A percentile compares a stretch with the other conserved stretches of the same genome.
Evolutionary conservation across 1,284 basidiomycete species (phyloP).

Genomic region (Rhizoctonia solani): DNA sequence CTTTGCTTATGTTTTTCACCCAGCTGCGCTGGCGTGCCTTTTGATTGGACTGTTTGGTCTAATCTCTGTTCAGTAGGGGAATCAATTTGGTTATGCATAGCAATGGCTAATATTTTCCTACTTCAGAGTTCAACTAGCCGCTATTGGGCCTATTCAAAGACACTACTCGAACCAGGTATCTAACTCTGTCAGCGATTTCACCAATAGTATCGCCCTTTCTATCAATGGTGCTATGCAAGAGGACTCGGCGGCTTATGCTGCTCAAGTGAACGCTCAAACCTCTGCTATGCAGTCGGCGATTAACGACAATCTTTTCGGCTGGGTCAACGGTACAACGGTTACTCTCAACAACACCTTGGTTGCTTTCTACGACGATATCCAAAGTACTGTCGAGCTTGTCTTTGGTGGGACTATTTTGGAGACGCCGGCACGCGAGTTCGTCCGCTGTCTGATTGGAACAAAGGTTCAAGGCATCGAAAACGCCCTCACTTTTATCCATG

Average conservation of each 20-base stretch:
- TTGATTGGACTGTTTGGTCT: constrained; percentile 89
- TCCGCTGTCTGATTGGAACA: constrained; percentile 84
- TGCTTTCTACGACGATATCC: constrained; percentile 73
- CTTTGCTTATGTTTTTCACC: constrained; percentile 86
- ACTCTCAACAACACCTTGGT: constrained; percentile 82
- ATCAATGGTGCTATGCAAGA: constrained; percentile 82
- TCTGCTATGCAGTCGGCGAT: constrained; percentile 70
- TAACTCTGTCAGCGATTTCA: constrained; percentile 66
- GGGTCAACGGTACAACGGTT: constrained; percentile 91
- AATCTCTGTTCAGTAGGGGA: constrained; percentile 60
- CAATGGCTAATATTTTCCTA: neutral
- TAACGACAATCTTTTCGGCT: constrained; percentile 87
- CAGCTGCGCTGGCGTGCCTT: constrained; percentile 86
- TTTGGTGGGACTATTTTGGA: constrained; percentile 85
- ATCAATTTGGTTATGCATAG: neutral
- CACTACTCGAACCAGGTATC: constrained; percentile 65
- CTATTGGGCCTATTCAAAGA: constrained; percentile 67
- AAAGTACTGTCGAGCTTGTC: constrained; percentile 67
- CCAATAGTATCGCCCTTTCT: constrained; percentile 68
- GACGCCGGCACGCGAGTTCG: constrained; percentile 80
- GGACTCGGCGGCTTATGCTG: constrained; percentile 77
- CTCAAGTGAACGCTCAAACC: constrained; percentile 72
- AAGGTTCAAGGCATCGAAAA: constrained; percentile 87
- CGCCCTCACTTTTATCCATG: constrained; percentile 88
- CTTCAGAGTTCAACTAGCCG: constrained; percentile 75